Conservation (phyloP, 179 eudicot species). For the Patellifolia procumbens region DNA sequence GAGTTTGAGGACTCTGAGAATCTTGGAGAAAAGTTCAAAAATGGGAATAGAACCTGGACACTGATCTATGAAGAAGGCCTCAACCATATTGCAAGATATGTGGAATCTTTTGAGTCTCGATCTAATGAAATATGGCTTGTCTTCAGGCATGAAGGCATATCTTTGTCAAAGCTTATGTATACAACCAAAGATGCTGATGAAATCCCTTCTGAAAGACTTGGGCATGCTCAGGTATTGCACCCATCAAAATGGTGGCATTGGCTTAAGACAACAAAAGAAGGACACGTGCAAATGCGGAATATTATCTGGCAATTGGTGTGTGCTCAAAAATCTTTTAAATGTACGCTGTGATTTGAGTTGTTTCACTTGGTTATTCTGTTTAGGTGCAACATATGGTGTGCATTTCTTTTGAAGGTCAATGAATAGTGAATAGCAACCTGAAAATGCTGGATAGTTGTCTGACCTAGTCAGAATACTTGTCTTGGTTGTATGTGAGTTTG, state of each 20-base stretch:
- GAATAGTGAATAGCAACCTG: neutral
- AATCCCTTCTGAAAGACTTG: slow-evolving; percentile 45
- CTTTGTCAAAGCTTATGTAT: slow-evolving; percentile 93
- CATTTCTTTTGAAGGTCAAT: neutral
- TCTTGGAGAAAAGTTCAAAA: slow-evolving; percentile 32
- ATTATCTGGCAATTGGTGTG: slow-evolving; percentile 89
- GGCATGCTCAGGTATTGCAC: slow-evolving; percentile 66
- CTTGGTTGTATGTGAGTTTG: neutral
- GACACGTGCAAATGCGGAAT: slow-evolving; percentile 74
- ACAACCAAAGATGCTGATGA: slow-evolving; percentile 68
- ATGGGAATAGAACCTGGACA: slow-evolving; percentile 34
- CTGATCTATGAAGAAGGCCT: slow-evolving; percentile 72
- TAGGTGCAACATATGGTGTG: slow-evolving; percentile 2
- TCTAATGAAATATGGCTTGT: slow-evolving; percentile 98
- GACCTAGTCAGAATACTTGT: neutral
- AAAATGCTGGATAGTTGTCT: slow-evolving; percentile 6
- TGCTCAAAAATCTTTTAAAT: slow-evolving; percentile 2
- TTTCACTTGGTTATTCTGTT: neutral
- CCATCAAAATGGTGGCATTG: slow-evolving; percentile 99
- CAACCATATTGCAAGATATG: slow-evolving; percentile 91
- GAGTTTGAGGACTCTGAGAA: slow-evolving; percentile 38
- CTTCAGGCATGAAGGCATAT: slow-evolving; percentile 88
- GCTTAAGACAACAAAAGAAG: slow-evolving; percentile 88
- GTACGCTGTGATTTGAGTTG: neutral
- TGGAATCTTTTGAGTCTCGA: slow-evolving; percentile 91